Evolutionary conservation across 2,329 filamentous ascomycete species (phyloP), one percentile per base, ranked within the genome.

Genomic region (Monilinia vaccinii-corymbosi): DNA sequence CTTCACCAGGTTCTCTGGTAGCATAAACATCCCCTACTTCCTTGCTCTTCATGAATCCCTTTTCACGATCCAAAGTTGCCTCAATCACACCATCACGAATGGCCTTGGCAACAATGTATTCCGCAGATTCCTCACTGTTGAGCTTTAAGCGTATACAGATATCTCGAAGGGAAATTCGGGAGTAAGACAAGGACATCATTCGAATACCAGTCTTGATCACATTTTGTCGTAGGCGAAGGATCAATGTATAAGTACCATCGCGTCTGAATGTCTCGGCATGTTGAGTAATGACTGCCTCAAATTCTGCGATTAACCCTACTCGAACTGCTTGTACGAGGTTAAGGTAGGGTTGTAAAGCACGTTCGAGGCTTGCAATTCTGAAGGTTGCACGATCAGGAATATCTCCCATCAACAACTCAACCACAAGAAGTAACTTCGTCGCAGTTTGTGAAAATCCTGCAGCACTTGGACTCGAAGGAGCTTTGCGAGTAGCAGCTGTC

Each of bases 201-300:
- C 94, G 91, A 65, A 99, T 96, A 66, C 94, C 94, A 4, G 94
- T 99, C 81, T 96, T 96, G 84, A 99, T 97, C 71, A 99, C 94
- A 72, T 99, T 99, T 76, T 99, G 94, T 68, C 94, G 87, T 63
- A 99, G 81, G 64, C 94, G 92, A 64, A 97, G 82, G 69, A 97
- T 95, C 61, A 99, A 81, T 13, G 92, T 96, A 78, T 97, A 97
- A 23, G 93, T 97, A 60, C 90, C 90, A 73, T 99, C 94, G 66
- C 88, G 87, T 71, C 91, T 88, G 85, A 97, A 99, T 13, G 86
- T 87, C 48, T 89, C 84, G 61, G 87, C 86, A 72, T 96, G 86
- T 53, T 86, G 82, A 68, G 88, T 87, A 63, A 97, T 92, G 48
- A 88, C 86, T 66, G 86, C 90, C 74, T 96, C 82, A 74, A 99